Conservation (phyloP, 2,329 filamentous ascomycete species). For the Rhynchosporium secalis region DNA sequence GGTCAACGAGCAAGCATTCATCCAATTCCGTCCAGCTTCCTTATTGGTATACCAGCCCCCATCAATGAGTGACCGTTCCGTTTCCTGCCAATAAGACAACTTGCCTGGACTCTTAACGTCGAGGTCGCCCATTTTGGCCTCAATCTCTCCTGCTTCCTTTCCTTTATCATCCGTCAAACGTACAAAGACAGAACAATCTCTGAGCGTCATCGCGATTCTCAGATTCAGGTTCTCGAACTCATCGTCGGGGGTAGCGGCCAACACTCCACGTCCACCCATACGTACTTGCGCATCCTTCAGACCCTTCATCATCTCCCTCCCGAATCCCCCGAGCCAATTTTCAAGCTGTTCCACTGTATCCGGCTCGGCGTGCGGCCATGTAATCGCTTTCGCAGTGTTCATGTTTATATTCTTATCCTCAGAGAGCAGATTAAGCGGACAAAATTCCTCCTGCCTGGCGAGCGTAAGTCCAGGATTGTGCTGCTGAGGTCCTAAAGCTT, state of each 20-base stretch:
- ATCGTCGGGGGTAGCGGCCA: constrained; percentile 19
- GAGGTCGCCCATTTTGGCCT: constrained; percentile 70
- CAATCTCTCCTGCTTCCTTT: constrained; percentile 41
- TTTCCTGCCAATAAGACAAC: constrained; percentile 64
- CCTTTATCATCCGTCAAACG: constrained; percentile 47
- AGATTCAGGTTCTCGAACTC: constrained; percentile 50
- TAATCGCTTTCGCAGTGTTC: constrained; percentile 40
- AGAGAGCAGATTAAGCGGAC: constrained; percentile 64
- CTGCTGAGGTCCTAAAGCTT: constrained; percentile 26
- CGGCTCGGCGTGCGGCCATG: constrained; percentile 29
- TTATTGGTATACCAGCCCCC: constrained; percentile 65
- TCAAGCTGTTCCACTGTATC: constrained; percentile 31
- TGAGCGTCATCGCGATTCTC: constrained; percentile 73
- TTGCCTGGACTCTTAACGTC: constrained; percentile 75
- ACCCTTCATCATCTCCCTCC: constrained; percentile 38
- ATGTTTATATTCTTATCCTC: constrained; percentile 48
- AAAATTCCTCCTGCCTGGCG: constrained; percentile 46
- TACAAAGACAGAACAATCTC: constrained; percentile 76
- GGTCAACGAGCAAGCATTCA: constrained; percentile 13
- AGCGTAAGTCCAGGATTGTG: constrained; percentile 32
- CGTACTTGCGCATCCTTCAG: constrained; percentile 46
- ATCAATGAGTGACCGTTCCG: constrained; percentile 62
- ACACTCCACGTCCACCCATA: constrained; percentile 37
- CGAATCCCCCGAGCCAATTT: constrained; percentile 40
- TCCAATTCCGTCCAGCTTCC: constrained; percentile 34